Base-by-base conservation (phyloP, 257 asterid species). In the Hygrophila difformis region DNA sequence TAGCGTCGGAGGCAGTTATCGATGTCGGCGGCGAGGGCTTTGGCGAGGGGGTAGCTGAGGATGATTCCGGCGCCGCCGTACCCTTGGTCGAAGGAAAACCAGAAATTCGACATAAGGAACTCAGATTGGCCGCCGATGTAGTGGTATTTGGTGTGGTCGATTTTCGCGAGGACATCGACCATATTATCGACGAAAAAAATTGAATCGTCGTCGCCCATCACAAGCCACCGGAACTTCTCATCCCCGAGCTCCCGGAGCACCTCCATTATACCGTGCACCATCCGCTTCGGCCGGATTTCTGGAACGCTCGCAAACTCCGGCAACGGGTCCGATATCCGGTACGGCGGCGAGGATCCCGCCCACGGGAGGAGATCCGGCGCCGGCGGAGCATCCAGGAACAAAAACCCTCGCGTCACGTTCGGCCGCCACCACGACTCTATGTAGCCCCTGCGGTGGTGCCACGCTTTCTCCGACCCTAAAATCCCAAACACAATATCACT, bases 41-140 rank as follows among this genome's bases (percentile, higher is more conserved):
- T 76, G 0, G 83, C 95, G 45, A 78, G 46, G 9, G 84, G 74
- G 12, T 61, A 66, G 28, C 95, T 85, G 17, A 85, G 36, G 1
- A 76, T 53, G 2, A 69, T 55, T 14, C 95, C 95, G 4, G 74
- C 95, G 1, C 95, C 95, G 9, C 95, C 93, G 31, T 69, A 78
- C 3, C 77, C 93, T 60, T 64, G 77, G 22, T 68, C 57, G 26
- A 85, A 85, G 0, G 92, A 78, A 45, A 21, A 76, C 44, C 59
- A 35, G 20, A 20, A 61, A 37, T 72, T 79, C 0, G 91, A 78
- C 44, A 74, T 2, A 1, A 85, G 12, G 38, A 37, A 60, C 59
- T 85, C 93, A 0, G 93, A 70, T 0, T 56, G 69, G 5, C 71
- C 72, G 0, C 95, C 93, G 0, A 81, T 12, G 41, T 81, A 81